Conservation (phyloP, 2,329 filamentous ascomycete genomes). For the Diaporthe sp. region DNA sequence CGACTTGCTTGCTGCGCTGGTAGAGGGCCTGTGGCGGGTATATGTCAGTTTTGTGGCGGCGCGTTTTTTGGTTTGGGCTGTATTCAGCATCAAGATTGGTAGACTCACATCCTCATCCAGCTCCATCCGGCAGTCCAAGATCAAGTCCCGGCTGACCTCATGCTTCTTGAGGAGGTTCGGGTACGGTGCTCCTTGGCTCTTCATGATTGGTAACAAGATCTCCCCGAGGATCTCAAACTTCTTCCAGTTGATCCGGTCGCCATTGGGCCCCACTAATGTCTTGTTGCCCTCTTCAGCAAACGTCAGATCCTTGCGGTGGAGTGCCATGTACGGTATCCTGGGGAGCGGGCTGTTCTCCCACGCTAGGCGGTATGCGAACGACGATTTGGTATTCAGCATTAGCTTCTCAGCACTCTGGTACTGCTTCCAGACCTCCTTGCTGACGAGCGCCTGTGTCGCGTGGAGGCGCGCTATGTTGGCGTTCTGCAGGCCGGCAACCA, state of each 20-base stretch:
- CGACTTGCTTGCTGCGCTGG: slow-evolving; percentile 38
- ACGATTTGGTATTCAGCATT: slow-evolving; percentile 92
- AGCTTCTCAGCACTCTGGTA: slow-evolving; percentile 91
- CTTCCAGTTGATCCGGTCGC: slow-evolving; percentile 91
- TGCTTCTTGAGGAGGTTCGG: slow-evolving; percentile 74
- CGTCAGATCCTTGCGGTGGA: slow-evolving; percentile 90
- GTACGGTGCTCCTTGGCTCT: slow-evolving; percentile 89
- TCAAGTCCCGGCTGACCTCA: slow-evolving; percentile 78
- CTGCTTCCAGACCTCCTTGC: slow-evolving; percentile 79
- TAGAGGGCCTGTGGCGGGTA: slow-evolving; percentile 33
- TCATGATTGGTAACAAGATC: slow-evolving; percentile 89
- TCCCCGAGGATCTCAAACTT: slow-evolving; percentile 98
- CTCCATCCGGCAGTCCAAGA: slow-evolving; percentile 84
- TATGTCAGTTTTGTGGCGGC: neutral
- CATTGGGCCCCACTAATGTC: slow-evolving; percentile 83
- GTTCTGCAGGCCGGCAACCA: slow-evolving; percentile 92
- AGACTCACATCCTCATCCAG: slow-evolving; percentile 87
- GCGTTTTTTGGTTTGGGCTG: neutral
- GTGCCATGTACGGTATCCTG: slow-evolving; percentile 91
- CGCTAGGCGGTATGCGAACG: slow-evolving; percentile 94
- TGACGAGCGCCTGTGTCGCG: slow-evolving; percentile 83
- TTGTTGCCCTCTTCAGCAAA: slow-evolving; percentile 92
- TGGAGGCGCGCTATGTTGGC: slow-evolving; percentile 86
- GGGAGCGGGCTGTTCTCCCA: slow-evolving; percentile 96
- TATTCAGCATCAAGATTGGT: neutral